Evolutionary conservation across 441 rosid genomes (phyloP), one percentile per base, ranked within the genome.

Genomic region (Pelargonium cotyledonis): DNA sequence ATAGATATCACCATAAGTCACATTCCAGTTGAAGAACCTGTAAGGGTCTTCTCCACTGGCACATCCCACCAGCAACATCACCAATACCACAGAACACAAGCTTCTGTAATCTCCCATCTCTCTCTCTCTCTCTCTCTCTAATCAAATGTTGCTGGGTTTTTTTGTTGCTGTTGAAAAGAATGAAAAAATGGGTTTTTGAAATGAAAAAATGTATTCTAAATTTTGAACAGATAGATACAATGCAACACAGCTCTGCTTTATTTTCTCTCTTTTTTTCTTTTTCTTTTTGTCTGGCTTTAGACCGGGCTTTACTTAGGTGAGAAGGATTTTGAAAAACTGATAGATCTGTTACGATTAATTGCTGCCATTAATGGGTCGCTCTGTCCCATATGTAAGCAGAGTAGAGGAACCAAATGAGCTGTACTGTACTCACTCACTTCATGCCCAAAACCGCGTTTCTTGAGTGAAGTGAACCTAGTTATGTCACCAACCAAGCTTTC

Each of bases 11-110:
- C 55, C 55, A 47, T 47, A 11, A 47, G 55, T 47, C 11, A 47
- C 55, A 47, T 47, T 47, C 55, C 55, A 47, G 55, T 47, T 47
- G 55, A 47, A 47, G 55, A 47, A 47, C 55, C 55, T 47, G 55
- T 47, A 47, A 10, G 55, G 55, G 55, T 47, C 55, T 47, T 47
- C 55, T 3, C 55, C 55, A 10, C n/a, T 47, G 5, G 5, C 14
- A 47, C 55, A 47, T 12, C 14, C n/a, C 55, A 47, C 15, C 15
- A 47, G n/a, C 12, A 47, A 47, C 55, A 47, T 9, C 15, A 47
- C 11, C 55, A 47, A 11, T 12, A 47, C 55, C 53, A 46, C 53
- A 47, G n/a, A 47, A 12, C 55, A 47, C 55, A 47, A 47, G 2
- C 14, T 47, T n/a, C 12, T 47, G 14, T 47, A 47, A 47, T 47